phyloP scores from a whole-genome alignment of 2,329 filamentous ascomycete species.

The Talaromyces sp. region DNA sequence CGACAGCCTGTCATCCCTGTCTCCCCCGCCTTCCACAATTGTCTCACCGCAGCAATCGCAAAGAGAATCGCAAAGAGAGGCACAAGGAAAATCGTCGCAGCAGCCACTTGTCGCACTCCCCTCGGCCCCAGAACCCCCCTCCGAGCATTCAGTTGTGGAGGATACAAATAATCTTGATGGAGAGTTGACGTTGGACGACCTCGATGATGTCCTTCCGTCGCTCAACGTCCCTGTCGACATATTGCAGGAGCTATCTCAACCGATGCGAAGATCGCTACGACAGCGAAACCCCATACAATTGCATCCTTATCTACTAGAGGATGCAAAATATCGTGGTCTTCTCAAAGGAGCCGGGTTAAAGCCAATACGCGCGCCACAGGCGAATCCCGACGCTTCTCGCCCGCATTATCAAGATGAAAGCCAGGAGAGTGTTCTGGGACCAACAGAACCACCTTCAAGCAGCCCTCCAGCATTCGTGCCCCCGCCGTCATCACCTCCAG shows the following conservation, averaged over 20 bases:
- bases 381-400: slow-evolving; percentile 1
- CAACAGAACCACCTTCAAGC: slow-evolving; percentile 26
- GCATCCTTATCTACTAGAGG: slow-evolving; percentile 44
- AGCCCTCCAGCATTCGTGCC: slow-evolving; percentile 25
- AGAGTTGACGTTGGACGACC: background rate
- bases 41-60: slow-evolving; percentile 1
- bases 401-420: slow-evolving; percentile 20
- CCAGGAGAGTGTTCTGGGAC: slow-evolving; percentile 23
- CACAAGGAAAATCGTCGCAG: background rate
- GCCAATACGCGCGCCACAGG: slow-evolving; percentile 31
- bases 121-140: background rate
- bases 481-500: slow-evolving; percentile 21
- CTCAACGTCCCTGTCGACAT: slow-evolving; percentile 24
- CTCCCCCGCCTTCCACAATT: slow-evolving; percentile 27
- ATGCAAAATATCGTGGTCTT: slow-evolving; percentile 37
- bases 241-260: slow-evolving; percentile 20
- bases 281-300: slow-evolving; percentile 45
- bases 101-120: slow-evolving; percentile 15
- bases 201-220: slow-evolving; percentile 16
- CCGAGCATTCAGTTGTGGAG: background rate
- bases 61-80: background rate
- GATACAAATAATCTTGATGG: background rate
- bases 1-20: slow-evolving; percentile 28
- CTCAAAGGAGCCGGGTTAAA: slow-evolving; percentile 38
- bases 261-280: slow-evolving; percentile 31